Conservation (phyloP, 768 basidiomycete species). For the Boletus rufocinnamomeus region DNA sequence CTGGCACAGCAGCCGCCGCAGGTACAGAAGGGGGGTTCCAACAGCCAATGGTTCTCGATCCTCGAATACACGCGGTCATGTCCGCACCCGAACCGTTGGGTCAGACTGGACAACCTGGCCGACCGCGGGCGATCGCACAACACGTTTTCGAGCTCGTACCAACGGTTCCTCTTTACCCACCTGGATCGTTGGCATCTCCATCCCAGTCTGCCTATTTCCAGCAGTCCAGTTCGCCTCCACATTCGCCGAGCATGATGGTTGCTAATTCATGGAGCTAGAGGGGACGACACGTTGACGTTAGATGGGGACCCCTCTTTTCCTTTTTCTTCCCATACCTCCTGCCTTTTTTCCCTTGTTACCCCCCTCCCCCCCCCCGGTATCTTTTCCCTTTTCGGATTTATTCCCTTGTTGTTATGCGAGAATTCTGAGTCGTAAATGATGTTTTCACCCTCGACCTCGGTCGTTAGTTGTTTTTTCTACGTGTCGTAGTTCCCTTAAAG, state of each 20-base stretch:
- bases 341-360: background rate
- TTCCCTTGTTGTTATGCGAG: background rate
- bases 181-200: slow-evolving; percentile 54
- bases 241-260: slow-evolving; percentile 48
- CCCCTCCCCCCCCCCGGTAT: background rate
- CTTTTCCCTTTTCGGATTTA: background rate
- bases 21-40: slow-evolving; percentile 37
- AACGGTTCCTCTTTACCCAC: slow-evolving; percentile 40
- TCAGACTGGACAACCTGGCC: slow-evolving; percentile 40
- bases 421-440: background rate
- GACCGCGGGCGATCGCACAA: slow-evolving; percentile 58
- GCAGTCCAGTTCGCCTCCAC: slow-evolving; percentile 53
- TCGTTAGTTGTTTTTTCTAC: background rate
- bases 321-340: background rate
- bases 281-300: background rate
- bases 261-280: slow-evolving; percentile 27
- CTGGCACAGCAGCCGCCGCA: slow-evolving; percentile 27
- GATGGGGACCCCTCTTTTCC: background rate
- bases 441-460: background rate
- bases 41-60: slow-evolving; percentile 63
- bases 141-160: slow-evolving; percentile 75
- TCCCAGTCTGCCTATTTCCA: slow-evolving; percentile 54
- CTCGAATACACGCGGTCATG: slow-evolving; percentile 88
- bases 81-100: slow-evolving; percentile 47
- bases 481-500: background rate